Base-by-base conservation (phyloP, 352 stramenopile species). In the Phytophthora meadii region DNA sequence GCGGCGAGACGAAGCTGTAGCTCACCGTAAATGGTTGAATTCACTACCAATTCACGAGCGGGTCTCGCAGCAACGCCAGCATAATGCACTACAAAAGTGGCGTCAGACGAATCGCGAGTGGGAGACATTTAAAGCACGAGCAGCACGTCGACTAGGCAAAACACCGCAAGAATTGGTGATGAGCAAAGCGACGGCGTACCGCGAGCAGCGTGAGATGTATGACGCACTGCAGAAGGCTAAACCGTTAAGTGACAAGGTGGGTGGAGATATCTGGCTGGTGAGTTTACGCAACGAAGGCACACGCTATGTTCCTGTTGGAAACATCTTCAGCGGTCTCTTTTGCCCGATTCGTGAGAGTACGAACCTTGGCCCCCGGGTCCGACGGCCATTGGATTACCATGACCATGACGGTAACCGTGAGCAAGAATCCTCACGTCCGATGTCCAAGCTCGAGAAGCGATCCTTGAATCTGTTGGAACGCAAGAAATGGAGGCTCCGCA, bases 281-380 rank as follows among this genome's bases (percentile, higher is more conserved):
- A 95, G 74, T 42, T 65, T 98, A 22, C 82, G 93, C 6, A 79
- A 85, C 41, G 83, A 96, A 45, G 88, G 89, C 22, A 96, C 90
- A 28, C 89, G 92, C 28, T 95, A 80, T 32, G 91, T 97, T 14
- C 87, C 79, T 4, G 90, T 98, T 27, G 93, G 93, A 3, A 98
- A 98, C 54, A 96, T 98, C 58, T 98, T 98, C 63, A 97, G 82
- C 39, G 93, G 93, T 0, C 74, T 98, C 12, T 97, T 87, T 62
- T 98, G 88, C 61, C 88, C 88, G 8, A 93, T 97, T 39, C 76
- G 87, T 14, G 85, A 95, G 52, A 89, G 77, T 54, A 81, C 76
- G 24, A 74, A 68, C 27, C 49, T 89, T 10, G 82, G 82, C 15
- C 84, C 82, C 1, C 69, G 76, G 12, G 63, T 92, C 15, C 77